Percentiles rank a stretch among this genome's conserved stretches.
phyloP scores from a whole-genome alignment of 2,329 filamentous ascomycete genomes.

The Fusarium heterosporum region DNA sequence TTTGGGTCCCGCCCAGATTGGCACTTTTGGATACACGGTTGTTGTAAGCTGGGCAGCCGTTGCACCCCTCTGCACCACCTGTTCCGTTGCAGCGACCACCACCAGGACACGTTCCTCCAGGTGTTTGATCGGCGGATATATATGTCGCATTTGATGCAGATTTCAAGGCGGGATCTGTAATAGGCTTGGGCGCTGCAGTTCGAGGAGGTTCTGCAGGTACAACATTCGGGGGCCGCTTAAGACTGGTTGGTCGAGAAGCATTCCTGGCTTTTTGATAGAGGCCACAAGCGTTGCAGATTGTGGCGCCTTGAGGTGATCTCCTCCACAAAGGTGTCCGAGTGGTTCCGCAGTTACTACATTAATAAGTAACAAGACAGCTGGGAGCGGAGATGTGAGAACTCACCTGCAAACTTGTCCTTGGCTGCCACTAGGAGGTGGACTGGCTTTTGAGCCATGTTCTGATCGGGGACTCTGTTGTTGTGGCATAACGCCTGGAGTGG shows the following conservation, averaged over 20 bases:
- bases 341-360: slow-evolving; percentile 87
- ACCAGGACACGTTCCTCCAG: slow-evolving; percentile 91
- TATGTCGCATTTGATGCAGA: slow-evolving; percentile 69
- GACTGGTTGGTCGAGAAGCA: slow-evolving; percentile 86
- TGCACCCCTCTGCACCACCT: slow-evolving; percentile 92
- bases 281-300: slow-evolving; percentile 97
- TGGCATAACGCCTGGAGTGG: slow-evolving; percentile 42
- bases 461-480: slow-evolving; percentile 49
- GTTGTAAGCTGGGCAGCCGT: slow-evolving; percentile 96
- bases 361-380: slow-evolving; percentile 8
- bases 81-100: slow-evolving; percentile 97
- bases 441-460: slow-evolving; percentile 39
- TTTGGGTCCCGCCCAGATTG: slow-evolving; percentile 71
- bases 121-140: slow-evolving; percentile 78
- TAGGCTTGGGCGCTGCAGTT: slow-evolving; percentile 55
- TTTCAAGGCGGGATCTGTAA: slow-evolving; percentile 56
- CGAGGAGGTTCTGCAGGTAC: slow-evolving; percentile 58
- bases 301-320: slow-evolving; percentile 89
- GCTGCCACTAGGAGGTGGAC: slow-evolving; percentile 36
- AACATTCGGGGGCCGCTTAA: slow-evolving; percentile 78
- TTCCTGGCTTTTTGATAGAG: slow-evolving; percentile 95
- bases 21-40: slow-evolving; percentile 92
- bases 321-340: slow-evolving; percentile 95
- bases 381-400: slow-evolving; percentile 41
- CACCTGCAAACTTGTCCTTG: slow-evolving; percentile 77